Evolutionary conservation across 257 asterid species (phyloP).

Genomic region (Penstemon newberryi): DNA sequence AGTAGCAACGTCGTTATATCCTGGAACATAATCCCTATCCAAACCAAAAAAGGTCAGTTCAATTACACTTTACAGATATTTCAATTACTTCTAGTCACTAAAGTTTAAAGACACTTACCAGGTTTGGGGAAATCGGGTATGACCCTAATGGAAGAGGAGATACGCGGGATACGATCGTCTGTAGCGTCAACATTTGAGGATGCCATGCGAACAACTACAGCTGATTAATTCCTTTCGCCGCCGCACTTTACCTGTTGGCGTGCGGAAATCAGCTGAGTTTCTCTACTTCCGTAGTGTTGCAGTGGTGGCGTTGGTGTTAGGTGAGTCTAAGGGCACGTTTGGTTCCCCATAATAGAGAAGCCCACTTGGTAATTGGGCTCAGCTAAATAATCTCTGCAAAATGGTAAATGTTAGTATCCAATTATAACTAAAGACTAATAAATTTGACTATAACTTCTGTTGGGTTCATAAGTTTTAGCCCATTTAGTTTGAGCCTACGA

Average conservation of each 20-base stretch:
- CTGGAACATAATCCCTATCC: slow-evolving; percentile 82
- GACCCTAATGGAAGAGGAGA: slow-evolving; percentile 75
- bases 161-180: slow-evolving; percentile 67
- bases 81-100: background rate
- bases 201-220: slow-evolving; percentile 42
- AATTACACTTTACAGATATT: background rate
- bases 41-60: background rate
- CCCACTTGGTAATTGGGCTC: too few relatives aligned
- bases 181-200: slow-evolving; percentile 28
- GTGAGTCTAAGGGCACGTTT: too few relatives aligned
- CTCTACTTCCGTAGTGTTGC: background rate
- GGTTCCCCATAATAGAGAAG: too few relatives aligned
- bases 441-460: too few relatives aligned
- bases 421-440: too few relatives aligned
- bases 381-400: too few relatives aligned
- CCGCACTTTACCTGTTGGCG: background rate
- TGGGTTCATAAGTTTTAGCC: too few relatives aligned
- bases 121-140: slow-evolving; percentile 93
- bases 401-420: too few relatives aligned
- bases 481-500: too few relatives aligned
- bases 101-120: slow-evolving; percentile 34
- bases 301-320: too few relatives aligned
- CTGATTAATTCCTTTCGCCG: slow-evolving; percentile 12
- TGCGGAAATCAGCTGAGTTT: slow-evolving; percentile 33
- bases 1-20: slow-evolving; percentile 92